These are phyloP conservation scores for Ceratocystis alfenasii DNA, from an alignment of 2,329 filamentous ascomycete species.

Conservation along the genomic window DNA sequence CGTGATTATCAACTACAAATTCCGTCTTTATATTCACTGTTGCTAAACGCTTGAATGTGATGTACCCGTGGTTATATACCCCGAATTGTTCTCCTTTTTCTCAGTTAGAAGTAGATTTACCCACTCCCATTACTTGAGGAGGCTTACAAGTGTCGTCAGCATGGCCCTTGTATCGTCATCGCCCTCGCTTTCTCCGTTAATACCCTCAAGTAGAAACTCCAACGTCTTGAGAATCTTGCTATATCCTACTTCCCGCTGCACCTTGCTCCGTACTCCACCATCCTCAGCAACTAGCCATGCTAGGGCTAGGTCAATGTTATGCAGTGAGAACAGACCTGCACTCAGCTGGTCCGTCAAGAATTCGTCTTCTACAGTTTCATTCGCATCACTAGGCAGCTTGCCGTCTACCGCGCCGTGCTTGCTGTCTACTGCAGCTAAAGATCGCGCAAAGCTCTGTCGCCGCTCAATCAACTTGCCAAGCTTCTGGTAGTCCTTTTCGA, in stretches of 20 bases:
- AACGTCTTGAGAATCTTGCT: constrained; percentile 54
- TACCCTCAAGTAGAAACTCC: constrained; percentile 43
- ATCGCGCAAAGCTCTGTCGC: constrained; percentile 55
- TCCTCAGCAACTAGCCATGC: constrained; percentile 92
- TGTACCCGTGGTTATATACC: not conserved
- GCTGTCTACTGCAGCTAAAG: constrained; percentile 49
- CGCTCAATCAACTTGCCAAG: constrained; percentile 58
- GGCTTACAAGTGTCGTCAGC: constrained; percentile 41
- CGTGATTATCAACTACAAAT: not conserved
- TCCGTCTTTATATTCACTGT: not conserved
- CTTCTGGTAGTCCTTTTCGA: constrained; percentile 90
- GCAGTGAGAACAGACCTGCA: constrained; percentile 70
- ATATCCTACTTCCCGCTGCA: constrained; percentile 52
- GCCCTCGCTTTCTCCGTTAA: constrained; percentile 43
- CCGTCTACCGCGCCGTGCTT: constrained; percentile 26
- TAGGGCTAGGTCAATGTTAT: constrained; percentile 71
- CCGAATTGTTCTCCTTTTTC: not conserved
- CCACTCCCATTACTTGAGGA: constrained; percentile 30
- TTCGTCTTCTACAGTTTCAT: constrained; percentile 52
- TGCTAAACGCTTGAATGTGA: not conserved
- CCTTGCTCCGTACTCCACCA: constrained; percentile 53
- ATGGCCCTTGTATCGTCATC: constrained; percentile 44
- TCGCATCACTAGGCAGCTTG: constrained; percentile 24
- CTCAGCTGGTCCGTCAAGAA: constrained; percentile 68
- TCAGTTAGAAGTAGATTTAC: too few relatives aligned